These are phyloP conservation scores for Pichia pseudocactophila DNA, from an alignment of 805 yeast species.

Conservation along the genomic window DNA sequence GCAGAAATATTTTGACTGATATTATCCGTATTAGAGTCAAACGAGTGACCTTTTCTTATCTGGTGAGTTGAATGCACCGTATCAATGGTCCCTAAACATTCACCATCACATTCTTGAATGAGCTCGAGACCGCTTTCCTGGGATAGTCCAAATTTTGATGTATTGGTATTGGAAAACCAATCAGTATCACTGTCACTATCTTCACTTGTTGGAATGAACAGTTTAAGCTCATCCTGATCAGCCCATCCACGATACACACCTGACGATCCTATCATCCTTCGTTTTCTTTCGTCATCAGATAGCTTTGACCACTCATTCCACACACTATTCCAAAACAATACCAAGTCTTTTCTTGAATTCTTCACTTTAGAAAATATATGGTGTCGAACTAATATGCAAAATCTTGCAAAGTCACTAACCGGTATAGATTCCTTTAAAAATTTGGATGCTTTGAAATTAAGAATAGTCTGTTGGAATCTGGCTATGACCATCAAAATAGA, in stretches of 20 bases:
- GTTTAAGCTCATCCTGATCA: conserved; percentile 18
- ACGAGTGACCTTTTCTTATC: not conserved
- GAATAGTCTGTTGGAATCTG: conserved; percentile 4
- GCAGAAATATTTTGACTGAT: too few relatives aligned
- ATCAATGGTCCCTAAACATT: conserved; percentile 1
- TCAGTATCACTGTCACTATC: conserved; percentile 10
- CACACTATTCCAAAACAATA: conserved; percentile 22
- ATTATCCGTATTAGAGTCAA: not conserved
- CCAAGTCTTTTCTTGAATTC: conserved; percentile 16
- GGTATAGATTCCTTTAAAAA: conserved; percentile 20
- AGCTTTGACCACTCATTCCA: conserved; percentile 17
- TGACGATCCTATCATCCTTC: conserved; percentile 9
- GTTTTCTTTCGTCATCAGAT: conserved; percentile 13
- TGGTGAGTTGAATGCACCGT: not conserved
- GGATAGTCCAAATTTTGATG: not conserved
- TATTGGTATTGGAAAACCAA: conserved; percentile 6
- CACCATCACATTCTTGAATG: conserved; percentile 11
- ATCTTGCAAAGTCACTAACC: conserved; percentile 23
- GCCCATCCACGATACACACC: conserved; percentile 18
- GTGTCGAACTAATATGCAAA: conserved; percentile 17
- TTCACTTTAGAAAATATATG: conserved; percentile 15
- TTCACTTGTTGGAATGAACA: conserved; percentile 14
- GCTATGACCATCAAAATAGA: conserved; percentile 7
- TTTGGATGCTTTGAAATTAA: conserved; percentile 7
- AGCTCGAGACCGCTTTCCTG: conserved; percentile 7